Conservation (phyloP, 2,329 filamentous ascomycete genomes). For the Penicillium sp. region DNA sequence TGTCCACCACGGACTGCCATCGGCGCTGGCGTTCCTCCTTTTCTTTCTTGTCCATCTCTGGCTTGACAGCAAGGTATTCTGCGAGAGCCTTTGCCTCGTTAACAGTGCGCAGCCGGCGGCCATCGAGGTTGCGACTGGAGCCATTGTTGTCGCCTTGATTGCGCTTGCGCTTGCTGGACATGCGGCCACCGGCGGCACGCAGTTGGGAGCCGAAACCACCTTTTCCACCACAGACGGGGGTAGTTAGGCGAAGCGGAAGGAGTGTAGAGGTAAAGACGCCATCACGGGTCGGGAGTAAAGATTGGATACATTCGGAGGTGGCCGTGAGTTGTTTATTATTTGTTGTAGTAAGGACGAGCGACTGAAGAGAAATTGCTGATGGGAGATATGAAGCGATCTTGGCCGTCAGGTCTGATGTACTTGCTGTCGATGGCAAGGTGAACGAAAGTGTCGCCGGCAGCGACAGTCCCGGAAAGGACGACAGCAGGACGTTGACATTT, state of each 20-base stretch:
- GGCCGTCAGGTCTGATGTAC: conserved; percentile 66
- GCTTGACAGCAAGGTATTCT: conserved; percentile 91
- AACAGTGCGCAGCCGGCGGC: conserved; percentile 83
- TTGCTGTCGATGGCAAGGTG: conserved; percentile 65
- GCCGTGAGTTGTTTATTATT: conserved; percentile 69
- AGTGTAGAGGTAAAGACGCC: conserved; percentile 60
- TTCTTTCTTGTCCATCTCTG: conserved; percentile 94
- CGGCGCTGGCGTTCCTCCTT: conserved; percentile 77
- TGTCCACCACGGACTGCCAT: conserved; percentile 85
- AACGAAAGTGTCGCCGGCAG: conserved; percentile 80
- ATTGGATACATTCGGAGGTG: conserved; percentile 55
- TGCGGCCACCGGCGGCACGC: conserved; percentile 92
- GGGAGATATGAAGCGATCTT: conserved; percentile 58
- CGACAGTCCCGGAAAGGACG: conserved; percentile 78
- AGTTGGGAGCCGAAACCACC: conserved; percentile 97
- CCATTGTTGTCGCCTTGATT: conserved; percentile 80
- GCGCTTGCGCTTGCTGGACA: conserved; percentile 92
- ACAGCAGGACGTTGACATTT: conserved; percentile 77
- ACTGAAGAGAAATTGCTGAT: conserved; percentile 57
- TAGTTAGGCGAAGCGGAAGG: conserved; percentile 76
- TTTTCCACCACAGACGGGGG: conserved; percentile 85
- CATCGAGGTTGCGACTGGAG: conserved; percentile 90
- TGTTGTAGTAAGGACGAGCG: conserved; percentile 76
- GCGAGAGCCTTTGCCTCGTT: conserved; percentile 94
- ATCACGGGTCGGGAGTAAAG: conserved; percentile 55